Evolutionary conservation across 2,329 filamentous ascomycete genomes (phyloP).

Genomic region (Sphaceloma murrayae): DNA sequence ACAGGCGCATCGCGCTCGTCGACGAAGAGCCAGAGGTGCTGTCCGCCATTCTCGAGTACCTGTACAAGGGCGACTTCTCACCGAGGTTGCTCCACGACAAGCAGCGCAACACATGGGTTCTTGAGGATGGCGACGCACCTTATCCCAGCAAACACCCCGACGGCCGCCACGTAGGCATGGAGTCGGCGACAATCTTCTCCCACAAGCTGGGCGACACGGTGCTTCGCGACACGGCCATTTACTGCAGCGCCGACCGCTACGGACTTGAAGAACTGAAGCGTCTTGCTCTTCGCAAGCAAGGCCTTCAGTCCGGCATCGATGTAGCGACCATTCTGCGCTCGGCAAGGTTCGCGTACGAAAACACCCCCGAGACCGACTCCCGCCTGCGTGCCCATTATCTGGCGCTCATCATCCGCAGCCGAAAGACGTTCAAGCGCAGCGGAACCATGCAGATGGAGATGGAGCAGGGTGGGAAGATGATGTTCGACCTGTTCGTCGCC

Average conservation of each 20-base stretch:
- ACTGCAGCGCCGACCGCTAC: conserved; percentile 85
- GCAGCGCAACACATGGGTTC: conserved; percentile 76
- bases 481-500: conserved; percentile 96
- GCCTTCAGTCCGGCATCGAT: conserved; percentile 83
- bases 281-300: conserved; percentile 87
- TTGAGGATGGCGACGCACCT: conserved; percentile 57
- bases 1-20: conserved; percentile 70
- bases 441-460: conserved; percentile 99
- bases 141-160: conserved; percentile 33
- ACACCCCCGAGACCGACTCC: conserved; percentile 88
- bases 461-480: conserved; percentile 88
- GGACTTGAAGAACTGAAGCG: conserved; percentile 86
- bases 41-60: conserved; percentile 87
- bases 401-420: conserved; percentile 91
- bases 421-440: conserved; percentile 95
- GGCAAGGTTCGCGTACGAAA: conserved; percentile 88
- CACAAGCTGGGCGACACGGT: conserved; percentile 63
- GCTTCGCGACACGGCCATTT: conserved; percentile 86
- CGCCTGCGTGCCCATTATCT: conserved; percentile 93
- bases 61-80: conserved; percentile 96
- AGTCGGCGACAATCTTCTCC: conserved; percentile 65
- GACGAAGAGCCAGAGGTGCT: conserved; percentile 82
- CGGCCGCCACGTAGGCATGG: conserved; percentile 50
- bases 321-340: conserved; percentile 84
- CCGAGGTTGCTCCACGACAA: conserved; percentile 81